Evolutionary conservation across 805 yeast species (phyloP), one percentile per base, ranked within the genome.

Genomic region (Candida insectalens): DNA sequence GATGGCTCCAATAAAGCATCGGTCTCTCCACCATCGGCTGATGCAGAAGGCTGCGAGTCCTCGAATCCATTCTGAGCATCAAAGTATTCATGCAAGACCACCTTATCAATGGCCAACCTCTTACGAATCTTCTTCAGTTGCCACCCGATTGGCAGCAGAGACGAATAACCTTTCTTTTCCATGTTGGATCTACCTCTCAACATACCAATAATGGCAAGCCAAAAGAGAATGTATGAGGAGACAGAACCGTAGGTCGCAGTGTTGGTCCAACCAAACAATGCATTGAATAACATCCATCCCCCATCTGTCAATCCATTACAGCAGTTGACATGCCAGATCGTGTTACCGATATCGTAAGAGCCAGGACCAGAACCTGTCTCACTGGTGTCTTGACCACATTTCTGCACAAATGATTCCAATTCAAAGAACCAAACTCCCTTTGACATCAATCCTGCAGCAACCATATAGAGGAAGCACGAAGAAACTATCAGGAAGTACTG

Each of bases 311-410:
- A 80, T 17, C 95, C 94, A 53, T 85, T 85, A 60, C 96, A 87
- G 55, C 95, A 85, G 57, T 87, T 84, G 18, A 87, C 95, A 53
- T 87, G 96, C 96, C 96, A 87, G 2, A 87, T 77, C 5, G 92
- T 76, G 31, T 67, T 71, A 15, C 70, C 44, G 16, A 87, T 77
- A 48, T 87, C 95, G 50, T 87, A 87, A 0, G 94, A 81, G 0
- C 96, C 96, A 0, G 95, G 95, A 0, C 96, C 96, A 26, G 80
- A 78, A 2, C 96, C 96, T 1, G 78, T 72, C 57, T 87, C 96
- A 27, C 83, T 70, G 51, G 84, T 81, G 47, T 87, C 96, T 49
- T 75, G 74, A 1, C 96, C 96, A 49, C 94, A 87, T 38, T 60
- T 58, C 37, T 73, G 69, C 37, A 85, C 84, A 56, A 77, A 87